Conservation (phyloP, 106 monocot species). For the Dendrobium chrysotoxum region DNA sequence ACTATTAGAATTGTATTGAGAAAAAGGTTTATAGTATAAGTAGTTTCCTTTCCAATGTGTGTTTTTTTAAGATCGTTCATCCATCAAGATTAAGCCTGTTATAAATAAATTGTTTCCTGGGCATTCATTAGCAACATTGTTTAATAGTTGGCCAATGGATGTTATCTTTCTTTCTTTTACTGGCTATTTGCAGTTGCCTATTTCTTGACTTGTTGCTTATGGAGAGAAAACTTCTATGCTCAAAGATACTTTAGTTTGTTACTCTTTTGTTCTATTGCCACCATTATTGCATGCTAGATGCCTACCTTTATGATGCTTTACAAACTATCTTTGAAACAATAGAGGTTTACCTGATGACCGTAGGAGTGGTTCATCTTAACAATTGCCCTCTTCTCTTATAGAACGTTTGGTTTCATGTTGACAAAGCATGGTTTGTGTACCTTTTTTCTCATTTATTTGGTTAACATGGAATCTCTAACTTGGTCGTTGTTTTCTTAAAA, state of each 20-base stretch:
- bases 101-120: constrained; percentile 1
- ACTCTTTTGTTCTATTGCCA: background rate
- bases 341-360: background rate
- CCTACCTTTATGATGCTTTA: background rate
- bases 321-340: background rate
- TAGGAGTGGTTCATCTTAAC: background rate
- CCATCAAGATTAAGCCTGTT: background rate
- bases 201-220: background rate
- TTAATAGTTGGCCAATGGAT: background rate
- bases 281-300: background rate
- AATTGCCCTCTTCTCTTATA: background rate
- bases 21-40: background rate
- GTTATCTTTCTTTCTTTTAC: background rate
- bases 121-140: background rate
- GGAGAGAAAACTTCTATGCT: background rate
- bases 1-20: background rate
- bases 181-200: background rate
- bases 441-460: background rate
- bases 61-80: background rate
- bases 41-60: background rate
- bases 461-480: background rate
- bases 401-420: background rate
- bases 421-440: background rate
- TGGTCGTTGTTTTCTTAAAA: background rate
- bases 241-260: background rate